These are phyloP conservation scores for Diaporthe sp. DNA, from an alignment of 2,329 filamentous ascomycete genomes.

Conservation along the genomic window DNA sequence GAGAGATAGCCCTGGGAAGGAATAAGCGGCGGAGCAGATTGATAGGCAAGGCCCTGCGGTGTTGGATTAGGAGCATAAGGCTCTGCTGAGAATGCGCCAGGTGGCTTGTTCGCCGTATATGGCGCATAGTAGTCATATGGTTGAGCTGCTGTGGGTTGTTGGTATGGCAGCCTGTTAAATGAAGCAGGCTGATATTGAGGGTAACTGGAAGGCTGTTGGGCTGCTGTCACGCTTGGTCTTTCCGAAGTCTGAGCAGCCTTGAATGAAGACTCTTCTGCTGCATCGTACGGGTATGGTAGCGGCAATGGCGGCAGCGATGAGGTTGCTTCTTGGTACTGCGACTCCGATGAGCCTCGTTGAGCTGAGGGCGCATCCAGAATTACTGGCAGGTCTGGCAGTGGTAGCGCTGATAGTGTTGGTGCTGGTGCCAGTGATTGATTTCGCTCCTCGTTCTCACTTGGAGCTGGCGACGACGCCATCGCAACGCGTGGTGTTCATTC, in stretches of 20 bases:
- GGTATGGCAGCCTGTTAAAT: neutral
- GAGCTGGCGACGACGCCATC: neutral
- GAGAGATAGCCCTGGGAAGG: neutral
- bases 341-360: neutral
- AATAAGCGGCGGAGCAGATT: neutral
- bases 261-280: neutral
- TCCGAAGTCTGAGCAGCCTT: neutral
- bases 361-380: neutral
- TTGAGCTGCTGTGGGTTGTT: neutral
- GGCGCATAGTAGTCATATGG: neutral
- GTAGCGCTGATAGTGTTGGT: neutral
- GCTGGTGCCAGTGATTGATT: neutral
- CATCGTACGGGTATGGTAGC: neutral
- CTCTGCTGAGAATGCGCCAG: neutral
- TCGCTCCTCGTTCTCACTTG: neutral
- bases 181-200: neutral
- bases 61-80: neutral
- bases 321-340: neutral
- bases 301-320: neutral
- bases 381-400: conserved; percentile 1
- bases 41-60: neutral
- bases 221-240: neutral
- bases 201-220: neutral
- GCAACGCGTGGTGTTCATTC: neutral
- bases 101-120: neutral